Conservation (phyloP, 176 grass and related monocot species). For the Oryza longistaminata region DNA sequence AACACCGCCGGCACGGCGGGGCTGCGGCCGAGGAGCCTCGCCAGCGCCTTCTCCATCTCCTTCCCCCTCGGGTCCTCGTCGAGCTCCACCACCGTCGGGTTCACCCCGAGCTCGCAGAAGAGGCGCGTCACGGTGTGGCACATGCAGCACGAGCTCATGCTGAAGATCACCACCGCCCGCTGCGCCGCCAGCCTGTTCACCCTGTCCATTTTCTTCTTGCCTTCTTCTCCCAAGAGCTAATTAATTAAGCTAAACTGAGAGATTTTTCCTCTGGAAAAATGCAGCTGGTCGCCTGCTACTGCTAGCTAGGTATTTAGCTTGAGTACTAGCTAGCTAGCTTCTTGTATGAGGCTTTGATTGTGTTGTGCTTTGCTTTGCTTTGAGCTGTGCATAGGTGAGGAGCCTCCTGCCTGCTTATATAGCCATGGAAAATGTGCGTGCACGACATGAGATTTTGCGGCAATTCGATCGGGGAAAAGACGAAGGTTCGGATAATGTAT, state of each 20-base stretch:
- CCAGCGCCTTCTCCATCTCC: conserved; percentile 55
- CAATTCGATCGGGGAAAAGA: background rate
- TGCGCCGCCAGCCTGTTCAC: conserved; percentile 74
- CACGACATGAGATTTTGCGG: conserved; percentile 2
- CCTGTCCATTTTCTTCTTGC: conserved; percentile 29
- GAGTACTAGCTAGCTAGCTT: background rate
- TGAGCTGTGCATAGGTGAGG: background rate
- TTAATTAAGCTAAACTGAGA: background rate
- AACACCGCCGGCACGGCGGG: conserved; percentile 53
- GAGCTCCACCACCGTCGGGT: conserved; percentile 47
- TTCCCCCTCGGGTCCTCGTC: conserved; percentile 45
- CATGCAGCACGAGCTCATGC: conserved; percentile 84
- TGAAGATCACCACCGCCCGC: conserved; percentile 76
- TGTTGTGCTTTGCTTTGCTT: conserved; percentile 19
- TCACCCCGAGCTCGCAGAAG: conserved; percentile 53
- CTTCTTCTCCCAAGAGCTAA: background rate
- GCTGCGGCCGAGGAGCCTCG: conserved; percentile 45
- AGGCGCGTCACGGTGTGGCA: conserved; percentile 70
- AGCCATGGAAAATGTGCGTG: conserved; percentile 28
- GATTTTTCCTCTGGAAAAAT: background rate
- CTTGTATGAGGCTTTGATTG: background rate
- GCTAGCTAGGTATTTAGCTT: background rate
- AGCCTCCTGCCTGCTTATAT: conserved; percentile 32
- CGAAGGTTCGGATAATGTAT: conserved; percentile 24
- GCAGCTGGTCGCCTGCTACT: background rate